A percentile compares a stretch with the other conserved stretches of the same genome.
These are phyloP conservation scores for Trichoderma reesei DNA, from an alignment of 495 filamentous ascomycete genomes.

Conservation along the genomic window DNA sequence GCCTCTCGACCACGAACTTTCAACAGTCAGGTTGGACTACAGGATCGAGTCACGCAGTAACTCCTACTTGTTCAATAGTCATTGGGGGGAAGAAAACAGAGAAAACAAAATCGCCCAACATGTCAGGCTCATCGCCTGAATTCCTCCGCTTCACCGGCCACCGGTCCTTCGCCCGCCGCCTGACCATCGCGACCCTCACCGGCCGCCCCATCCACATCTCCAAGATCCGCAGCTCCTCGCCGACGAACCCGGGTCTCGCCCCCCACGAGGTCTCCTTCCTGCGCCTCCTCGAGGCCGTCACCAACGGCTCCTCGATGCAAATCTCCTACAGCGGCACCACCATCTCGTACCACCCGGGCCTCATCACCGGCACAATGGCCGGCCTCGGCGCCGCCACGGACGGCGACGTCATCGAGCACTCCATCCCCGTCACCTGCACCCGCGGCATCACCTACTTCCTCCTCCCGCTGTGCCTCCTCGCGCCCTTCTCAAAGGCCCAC, in stretches of 20 bases:
- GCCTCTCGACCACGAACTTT: neutral
- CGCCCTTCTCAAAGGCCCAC: constrained; percentile 82
- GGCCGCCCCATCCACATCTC: constrained; percentile 84
- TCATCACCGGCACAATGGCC: constrained; percentile 71
- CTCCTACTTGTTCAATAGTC: neutral
- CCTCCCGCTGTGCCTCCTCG: constrained; percentile 77
- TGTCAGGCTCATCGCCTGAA: constrained; percentile 36
- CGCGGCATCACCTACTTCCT: constrained; percentile 89
- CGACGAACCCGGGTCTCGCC: constrained; percentile 75
- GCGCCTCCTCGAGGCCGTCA: constrained; percentile 85
- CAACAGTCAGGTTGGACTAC: neutral
- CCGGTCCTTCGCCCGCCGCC: constrained; percentile 68
- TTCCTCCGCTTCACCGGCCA: constrained; percentile 66
- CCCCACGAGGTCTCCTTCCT: constrained; percentile 92
- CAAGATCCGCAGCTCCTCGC: constrained; percentile 78
- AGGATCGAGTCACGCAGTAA: neutral
- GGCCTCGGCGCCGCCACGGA: constrained; percentile 49
- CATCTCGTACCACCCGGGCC: constrained; percentile 78
- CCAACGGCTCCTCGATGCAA: constrained; percentile 89
- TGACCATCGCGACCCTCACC: constrained; percentile 84
- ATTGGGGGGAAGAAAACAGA: neutral
- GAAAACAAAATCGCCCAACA: constrained; percentile 14
- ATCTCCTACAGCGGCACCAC: constrained; percentile 93
- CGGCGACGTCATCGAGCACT: constrained; percentile 67
- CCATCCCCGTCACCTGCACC: constrained; percentile 60